Conservation (phyloP, 2,329 filamentous ascomycete species). For the Trichoderma simmonsii region DNA sequence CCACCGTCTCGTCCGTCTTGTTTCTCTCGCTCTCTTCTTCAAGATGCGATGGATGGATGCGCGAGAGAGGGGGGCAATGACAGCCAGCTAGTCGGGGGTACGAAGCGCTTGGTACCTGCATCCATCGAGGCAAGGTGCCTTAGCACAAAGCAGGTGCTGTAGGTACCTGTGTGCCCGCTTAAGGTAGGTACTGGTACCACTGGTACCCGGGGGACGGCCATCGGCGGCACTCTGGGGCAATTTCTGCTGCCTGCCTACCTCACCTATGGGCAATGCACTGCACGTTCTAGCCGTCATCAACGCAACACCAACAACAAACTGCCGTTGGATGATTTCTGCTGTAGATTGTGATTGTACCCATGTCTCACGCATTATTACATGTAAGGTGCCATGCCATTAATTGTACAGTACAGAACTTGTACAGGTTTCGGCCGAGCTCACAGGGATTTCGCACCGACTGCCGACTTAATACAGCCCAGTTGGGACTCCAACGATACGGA, state of each 20-base stretch:
- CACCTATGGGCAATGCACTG: neutral
- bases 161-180: neutral
- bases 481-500: neutral
- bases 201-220: neutral
- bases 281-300: neutral
- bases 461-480: neutral
- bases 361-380: neutral
- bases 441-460: neutral
- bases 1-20: neutral
- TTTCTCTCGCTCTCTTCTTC: neutral
- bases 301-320: neutral
- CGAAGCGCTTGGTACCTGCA: neutral
- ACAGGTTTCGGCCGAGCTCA: neutral
- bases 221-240: neutral
- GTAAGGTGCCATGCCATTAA: neutral
- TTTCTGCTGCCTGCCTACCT: neutral
- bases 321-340: constrained; percentile 3
- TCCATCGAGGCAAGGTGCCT: neutral
- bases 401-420: neutral
- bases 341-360: neutral
- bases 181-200: neutral
- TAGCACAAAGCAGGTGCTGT: neutral
- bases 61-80: neutral
- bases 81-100: neutral
- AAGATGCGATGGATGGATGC: neutral